These are phyloP conservation scores for Monilinia fructigena DNA, from an alignment of 2,329 filamentous ascomycete species.

Conservation along the genomic window DNA sequence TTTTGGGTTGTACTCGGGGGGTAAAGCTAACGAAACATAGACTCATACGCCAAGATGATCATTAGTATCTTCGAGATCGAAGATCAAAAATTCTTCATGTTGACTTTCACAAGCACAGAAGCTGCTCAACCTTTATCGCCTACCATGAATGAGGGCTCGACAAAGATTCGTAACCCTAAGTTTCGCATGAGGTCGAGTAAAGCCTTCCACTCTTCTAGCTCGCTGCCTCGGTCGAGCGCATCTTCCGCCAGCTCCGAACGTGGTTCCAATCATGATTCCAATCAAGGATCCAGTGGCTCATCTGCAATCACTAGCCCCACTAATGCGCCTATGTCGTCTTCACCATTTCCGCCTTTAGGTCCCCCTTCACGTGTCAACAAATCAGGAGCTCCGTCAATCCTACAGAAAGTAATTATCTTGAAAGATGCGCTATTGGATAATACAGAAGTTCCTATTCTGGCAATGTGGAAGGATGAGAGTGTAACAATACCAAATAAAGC, in stretches of 20 bases:
- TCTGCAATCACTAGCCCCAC: slow-evolving; percentile 52
- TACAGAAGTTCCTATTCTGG: slow-evolving; percentile 70
- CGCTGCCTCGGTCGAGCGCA: slow-evolving; percentile 32
- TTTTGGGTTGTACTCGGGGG: too few relatives aligned
- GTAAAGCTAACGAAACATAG: slow-evolving; percentile 40
- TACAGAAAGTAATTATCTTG: slow-evolving; percentile 71
- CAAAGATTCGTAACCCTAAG: slow-evolving; percentile 3
- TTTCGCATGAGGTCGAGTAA: background rate
- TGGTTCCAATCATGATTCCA: slow-evolving; percentile 33
- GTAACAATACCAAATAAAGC: slow-evolving; percentile 69
- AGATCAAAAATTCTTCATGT: slow-evolving; percentile 67
- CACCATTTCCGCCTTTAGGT: slow-evolving; percentile 65
- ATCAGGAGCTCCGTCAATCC: slow-evolving; percentile 60
- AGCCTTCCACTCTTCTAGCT: background rate
- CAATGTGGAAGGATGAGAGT: slow-evolving; percentile 78
- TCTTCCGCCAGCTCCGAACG: slow-evolving; percentile 35
- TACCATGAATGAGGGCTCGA: slow-evolving; percentile 22
- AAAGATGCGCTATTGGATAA: slow-evolving; percentile 77
- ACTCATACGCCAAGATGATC: slow-evolving; percentile 68
- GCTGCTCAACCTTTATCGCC: slow-evolving; percentile 40
- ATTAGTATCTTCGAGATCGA: slow-evolving; percentile 72
- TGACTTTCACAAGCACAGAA: slow-evolving; percentile 68
- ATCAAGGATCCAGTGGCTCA: slow-evolving; percentile 32
- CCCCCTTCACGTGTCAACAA: slow-evolving; percentile 57
- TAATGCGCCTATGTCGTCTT: slow-evolving; percentile 52